phyloP scores from a whole-genome alignment of 2,329 filamentous ascomycete genomes.

The Pyrenophora tritici-repentis region DNA sequence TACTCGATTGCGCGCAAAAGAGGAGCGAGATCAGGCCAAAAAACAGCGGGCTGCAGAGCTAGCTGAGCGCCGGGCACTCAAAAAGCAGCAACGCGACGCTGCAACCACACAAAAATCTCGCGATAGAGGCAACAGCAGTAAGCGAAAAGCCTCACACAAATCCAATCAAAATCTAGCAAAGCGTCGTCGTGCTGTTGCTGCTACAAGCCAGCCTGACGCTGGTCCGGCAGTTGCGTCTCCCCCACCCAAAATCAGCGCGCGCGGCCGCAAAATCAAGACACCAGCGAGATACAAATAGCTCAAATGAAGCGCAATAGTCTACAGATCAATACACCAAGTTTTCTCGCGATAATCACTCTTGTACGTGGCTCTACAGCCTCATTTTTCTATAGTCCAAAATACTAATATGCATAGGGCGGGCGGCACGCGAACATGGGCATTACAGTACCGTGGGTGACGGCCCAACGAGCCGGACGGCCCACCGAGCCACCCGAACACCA shows the following conservation, averaged over 20 bases:
- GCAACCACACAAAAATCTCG: background rate
- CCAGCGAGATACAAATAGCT: background rate
- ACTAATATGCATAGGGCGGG: too few species aligned
- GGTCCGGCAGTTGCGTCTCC: background rate
- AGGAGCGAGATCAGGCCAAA: background rate
- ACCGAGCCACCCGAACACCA: too few species aligned
- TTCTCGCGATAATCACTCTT: slow-evolving; percentile 1
- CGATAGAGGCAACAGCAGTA: background rate
- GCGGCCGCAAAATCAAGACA: background rate
- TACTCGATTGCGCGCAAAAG: background rate
- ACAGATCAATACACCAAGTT: slow-evolving; percentile 1
- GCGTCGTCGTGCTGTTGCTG: background rate
- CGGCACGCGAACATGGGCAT: too few species aligned
- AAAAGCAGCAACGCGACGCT: too few species aligned
- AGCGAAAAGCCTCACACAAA: slow-evolving; percentile 1
- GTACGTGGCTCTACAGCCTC: too few species aligned
- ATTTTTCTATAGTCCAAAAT: background rate
- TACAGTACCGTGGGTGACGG: too few species aligned
- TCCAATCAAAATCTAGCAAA: background rate
- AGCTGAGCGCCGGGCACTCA: background rate
- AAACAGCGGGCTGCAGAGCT: background rate
- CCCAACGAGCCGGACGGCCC: too few species aligned
- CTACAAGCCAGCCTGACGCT: background rate
- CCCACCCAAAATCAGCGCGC: background rate
- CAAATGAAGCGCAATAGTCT: background rate